A percentile compares a stretch with the other conserved stretches of the same genome.
Conservation (phyloP, 108 stramenopile genomes). For the Seminavis robusta region DNA sequence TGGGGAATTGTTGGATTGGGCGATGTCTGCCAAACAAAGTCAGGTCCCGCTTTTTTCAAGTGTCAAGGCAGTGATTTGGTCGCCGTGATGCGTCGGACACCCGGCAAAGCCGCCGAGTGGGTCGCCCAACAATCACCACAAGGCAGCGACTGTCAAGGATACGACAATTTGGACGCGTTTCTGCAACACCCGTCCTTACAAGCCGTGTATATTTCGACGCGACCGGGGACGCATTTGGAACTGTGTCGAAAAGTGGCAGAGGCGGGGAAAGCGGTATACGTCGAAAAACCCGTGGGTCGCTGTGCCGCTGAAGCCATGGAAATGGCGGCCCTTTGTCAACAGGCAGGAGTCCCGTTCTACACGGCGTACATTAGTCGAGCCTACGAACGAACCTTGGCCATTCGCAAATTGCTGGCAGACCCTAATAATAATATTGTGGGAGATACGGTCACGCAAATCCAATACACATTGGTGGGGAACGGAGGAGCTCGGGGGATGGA, state of each 20-base stretch:
- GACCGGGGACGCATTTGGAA: constrained; percentile 51
- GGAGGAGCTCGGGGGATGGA: constrained; percentile 31
- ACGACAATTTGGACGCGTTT: constrained; percentile 43
- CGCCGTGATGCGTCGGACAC: constrained; percentile 60
- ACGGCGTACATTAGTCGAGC: constrained; percentile 60
- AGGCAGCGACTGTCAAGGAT: constrained; percentile 29
- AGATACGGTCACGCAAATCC: constrained; percentile 28
- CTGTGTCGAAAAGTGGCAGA: constrained; percentile 22
- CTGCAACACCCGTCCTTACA: constrained; percentile 35
- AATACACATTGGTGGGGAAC: constrained; percentile 19
- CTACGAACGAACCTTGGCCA: constrained; percentile 42
- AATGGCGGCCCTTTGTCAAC: constrained; percentile 13
- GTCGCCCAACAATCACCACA: constrained; percentile 9
- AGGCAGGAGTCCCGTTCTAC: constrained; percentile 29
- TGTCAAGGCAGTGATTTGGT: constrained; percentile 34
- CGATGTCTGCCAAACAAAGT: constrained; percentile 51
- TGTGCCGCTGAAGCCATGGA: constrained; percentile 48
- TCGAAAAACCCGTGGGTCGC: constrained; percentile 65
- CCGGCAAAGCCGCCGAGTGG: constrained; percentile 41
- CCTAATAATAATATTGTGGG: constrained; percentile 43
- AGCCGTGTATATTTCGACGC: constrained; percentile 54
- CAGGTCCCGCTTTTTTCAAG: constrained; percentile 63
- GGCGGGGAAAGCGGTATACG: constrained; percentile 39
- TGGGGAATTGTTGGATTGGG: constrained; percentile 70
- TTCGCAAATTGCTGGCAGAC: constrained; percentile 19